Evolutionary conservation across 208 protist species (phyloP).

Genomic region (Lotmaria passim): DNA sequence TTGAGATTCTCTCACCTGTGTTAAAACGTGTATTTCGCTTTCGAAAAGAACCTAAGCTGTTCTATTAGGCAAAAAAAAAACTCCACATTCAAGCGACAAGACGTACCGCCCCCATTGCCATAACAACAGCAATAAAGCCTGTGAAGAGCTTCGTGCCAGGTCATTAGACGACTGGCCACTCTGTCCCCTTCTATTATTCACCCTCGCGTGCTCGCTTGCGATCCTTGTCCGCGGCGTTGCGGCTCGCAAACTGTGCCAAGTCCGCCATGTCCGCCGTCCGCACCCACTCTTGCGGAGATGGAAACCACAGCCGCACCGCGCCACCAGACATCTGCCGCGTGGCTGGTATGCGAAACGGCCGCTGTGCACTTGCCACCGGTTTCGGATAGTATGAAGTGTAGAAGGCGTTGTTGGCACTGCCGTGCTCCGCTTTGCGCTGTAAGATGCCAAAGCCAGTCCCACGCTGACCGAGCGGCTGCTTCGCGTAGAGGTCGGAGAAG

Average conservation of each 20-base stretch:
- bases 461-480: conserved; percentile 57
- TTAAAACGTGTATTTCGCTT: too few species aligned
- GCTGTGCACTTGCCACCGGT: conserved; percentile 35
- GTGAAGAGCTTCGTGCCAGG: too few species aligned
- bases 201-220: conserved; percentile 38
- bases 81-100: too few species aligned
- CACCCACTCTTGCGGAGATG: conserved; percentile 63
- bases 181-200: too few species aligned
- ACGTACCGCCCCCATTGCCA: too few species aligned
- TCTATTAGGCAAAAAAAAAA: too few species aligned
- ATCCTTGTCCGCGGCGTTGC: conserved; percentile 29
- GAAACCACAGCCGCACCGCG: conserved; percentile 59
- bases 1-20: too few species aligned
- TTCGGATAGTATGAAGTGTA: conserved; percentile 59
- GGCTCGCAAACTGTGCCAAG: conserved; percentile 42
- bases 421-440: conserved; percentile 33
- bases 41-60: too few species aligned
- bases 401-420: conserved; percentile 15
- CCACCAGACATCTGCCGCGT: conserved; percentile 38
- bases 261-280: conserved; percentile 58
- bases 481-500: conserved; percentile 40
- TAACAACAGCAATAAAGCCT: too few species aligned
- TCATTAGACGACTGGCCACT: too few species aligned
- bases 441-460: conserved; percentile 64
- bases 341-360: conserved; percentile 61